phyloP scores from a whole-genome alignment of 805 yeast genomes.

The Nakazawaea sp. region DNA sequence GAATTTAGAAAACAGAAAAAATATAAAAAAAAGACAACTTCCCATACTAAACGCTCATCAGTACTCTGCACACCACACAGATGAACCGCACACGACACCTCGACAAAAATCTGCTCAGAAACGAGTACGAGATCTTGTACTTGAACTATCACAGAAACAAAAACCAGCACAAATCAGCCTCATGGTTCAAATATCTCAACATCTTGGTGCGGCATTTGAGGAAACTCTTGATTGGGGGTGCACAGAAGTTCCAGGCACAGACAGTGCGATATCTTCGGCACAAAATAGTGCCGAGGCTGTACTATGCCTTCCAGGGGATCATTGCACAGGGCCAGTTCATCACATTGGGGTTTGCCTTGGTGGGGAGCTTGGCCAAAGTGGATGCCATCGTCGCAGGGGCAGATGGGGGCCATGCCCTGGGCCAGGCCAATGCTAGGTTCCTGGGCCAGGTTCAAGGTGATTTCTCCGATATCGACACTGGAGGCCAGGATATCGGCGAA shows the following conservation, averaged over 20 bases:
- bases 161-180: conserved; percentile 67
- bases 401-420: conserved; percentile 13
- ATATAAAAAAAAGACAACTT: too few relatives aligned
- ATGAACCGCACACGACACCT: neutral
- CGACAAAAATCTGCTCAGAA: conserved; percentile 15
- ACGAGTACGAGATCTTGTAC: conserved; percentile 55
- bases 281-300: conserved; percentile 39
- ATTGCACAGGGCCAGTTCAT: conserved; percentile 74
- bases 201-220: conserved; percentile 53
- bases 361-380: conserved; percentile 50
- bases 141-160: conserved; percentile 62
- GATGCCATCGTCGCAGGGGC: conserved; percentile 12
- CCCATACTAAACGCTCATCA: too few relatives aligned
- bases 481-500: too few relatives aligned
- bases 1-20: too few relatives aligned
- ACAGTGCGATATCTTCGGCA: conserved; percentile 21
- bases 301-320: conserved; percentile 57
- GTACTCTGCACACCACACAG: neutral
- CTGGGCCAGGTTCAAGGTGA: too few relatives aligned
- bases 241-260: conserved; percentile 5
- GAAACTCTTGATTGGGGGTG: conserved; percentile 23
- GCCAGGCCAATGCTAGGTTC: too few relatives aligned
- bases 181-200: conserved; percentile 73
- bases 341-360: conserved; percentile 60
- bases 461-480: too few relatives aligned